Base-by-base conservation (phyloP, 306 rosid species). In the Prinsepia uniflora region DNA sequence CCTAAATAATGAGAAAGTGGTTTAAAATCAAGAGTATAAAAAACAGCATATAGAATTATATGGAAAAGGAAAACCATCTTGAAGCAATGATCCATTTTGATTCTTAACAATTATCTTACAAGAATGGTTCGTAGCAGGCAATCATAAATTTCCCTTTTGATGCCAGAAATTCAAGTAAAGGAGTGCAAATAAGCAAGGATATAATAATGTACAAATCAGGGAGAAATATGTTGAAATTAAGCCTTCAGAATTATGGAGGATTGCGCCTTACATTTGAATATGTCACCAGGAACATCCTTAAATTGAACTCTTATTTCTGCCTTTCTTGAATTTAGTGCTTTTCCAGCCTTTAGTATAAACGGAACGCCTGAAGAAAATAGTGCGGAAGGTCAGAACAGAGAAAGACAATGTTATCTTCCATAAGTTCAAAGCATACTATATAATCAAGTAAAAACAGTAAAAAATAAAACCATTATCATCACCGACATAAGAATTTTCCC, bases 261-360 rank as follows among this genome's bases (percentile, higher is more conserved):
- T n/a, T 55, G 74, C 63, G 48, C 57, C 92, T 72, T 91, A 94
- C 99, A 87, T 88, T 73, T 86, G 85, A 91, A 94, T 81, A 94
- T 91, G 82, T 94, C 99, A 76, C 99, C 99, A 22, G 99, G 97
- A 57, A 91, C 97, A 82, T 94, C 99, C 88, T 91, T 94, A 77
- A 94, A 89, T 79, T 94, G 99, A 84, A 94, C 78, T 78, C 99
- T 84, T 68, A 94, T 87, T 46, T 94, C 99, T 18, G 99, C 97
- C 86, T 94, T 94, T 62, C 96, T 83, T 43, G 99, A 81, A 71
- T 64, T 84, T 60, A 94, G 81, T 72, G 99, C 97, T 81, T 94
- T 94, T 71, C 99, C 99, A 14, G 99, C 99, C 87, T 94, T 94
- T 17, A 94, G 64, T 68, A 94, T 87, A 81, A 94, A 91, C 42